A percentile compares a stretch with the other conserved stretches of the same genome.
Conservation (phyloP, 2,329 filamentous ascomycete genomes). For the Aspergillus sclerotialis region DNA sequence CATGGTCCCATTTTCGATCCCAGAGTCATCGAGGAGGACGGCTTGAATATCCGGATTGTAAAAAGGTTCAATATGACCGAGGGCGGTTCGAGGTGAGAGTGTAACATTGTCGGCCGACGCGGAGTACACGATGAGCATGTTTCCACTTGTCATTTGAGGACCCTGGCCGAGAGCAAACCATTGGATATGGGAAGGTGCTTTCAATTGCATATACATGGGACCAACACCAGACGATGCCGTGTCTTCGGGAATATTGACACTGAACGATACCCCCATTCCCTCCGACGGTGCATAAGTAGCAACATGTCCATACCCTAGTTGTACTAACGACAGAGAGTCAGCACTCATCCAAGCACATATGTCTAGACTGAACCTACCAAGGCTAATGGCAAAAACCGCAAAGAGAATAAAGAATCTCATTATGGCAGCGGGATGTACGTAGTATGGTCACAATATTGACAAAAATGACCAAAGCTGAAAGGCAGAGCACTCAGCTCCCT, state of each 20-base stretch:
- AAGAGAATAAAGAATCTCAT: background rate
- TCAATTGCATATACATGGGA: slow-evolving; percentile 54
- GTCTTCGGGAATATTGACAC: slow-evolving; percentile 48
- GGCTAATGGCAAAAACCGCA: background rate
- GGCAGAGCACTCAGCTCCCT: too few relatives aligned
- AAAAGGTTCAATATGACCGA: slow-evolving; percentile 38
- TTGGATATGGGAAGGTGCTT: slow-evolving; percentile 45
- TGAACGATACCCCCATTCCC: slow-evolving; percentile 28
- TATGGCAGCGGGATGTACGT: background rate
- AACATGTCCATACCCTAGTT: slow-evolving; percentile 11
- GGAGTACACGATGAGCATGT: slow-evolving; percentile 56
- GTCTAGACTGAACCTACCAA: background rate
- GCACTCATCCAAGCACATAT: background rate
- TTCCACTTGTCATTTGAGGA: slow-evolving; percentile 45
- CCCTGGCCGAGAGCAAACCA: slow-evolving; percentile 55
- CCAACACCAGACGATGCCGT: slow-evolving; percentile 46
- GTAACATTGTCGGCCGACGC: slow-evolving; percentile 50
- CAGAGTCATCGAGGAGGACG: slow-evolving; percentile 47
- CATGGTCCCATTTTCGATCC: slow-evolving; percentile 47
- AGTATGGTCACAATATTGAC: too few relatives aligned
- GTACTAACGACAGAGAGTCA: slow-evolving; percentile 7
- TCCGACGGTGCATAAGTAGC: slow-evolving; percentile 14
- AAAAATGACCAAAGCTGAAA: background rate
- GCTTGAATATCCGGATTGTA: slow-evolving; percentile 38
- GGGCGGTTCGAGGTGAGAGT: slow-evolving; percentile 45